Evolutionary conservation across 2,329 filamentous ascomycete species (phyloP), one percentile per base, ranked within the genome.

Genomic region (Xylaria sp.): DNA sequence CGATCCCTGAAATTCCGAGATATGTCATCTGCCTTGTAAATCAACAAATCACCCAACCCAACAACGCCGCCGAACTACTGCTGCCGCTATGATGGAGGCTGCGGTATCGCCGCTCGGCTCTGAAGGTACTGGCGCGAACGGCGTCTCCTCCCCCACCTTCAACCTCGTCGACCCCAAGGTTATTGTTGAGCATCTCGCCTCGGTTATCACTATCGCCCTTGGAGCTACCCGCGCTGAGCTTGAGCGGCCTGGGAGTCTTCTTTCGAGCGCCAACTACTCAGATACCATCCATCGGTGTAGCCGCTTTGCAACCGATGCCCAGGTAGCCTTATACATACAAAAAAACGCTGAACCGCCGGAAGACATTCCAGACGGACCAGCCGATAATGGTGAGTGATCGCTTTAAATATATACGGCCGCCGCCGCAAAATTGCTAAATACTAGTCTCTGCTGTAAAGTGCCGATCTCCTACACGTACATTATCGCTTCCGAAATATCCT

Each of bases 281-380:
- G 95, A 98, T 75, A 97, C 96, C 7, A 83, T 97, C 65, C 90
- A 94, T 78, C 89, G 93, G 83, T 97, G 95, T 81, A 89, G 90
- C 73, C 91, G 94, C 75, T 98, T 98, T 81, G 94, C 94, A 66
- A 89, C 90, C 69, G 97, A 99, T 81, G 86, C 91, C 66, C 93
- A 97, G 82, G 90, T 91, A 70, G 93, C 92, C 63, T 84, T 99
- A 71, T 98, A 98, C 81, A 91, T 97, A 71, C 92, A 96, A 78
- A 97, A 97, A 82, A 93, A 95, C 77, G 78, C 90, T 72, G 81
- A 87, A 61, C 83, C 85, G 71, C 84, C 84, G 13, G 83, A 86
- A 57, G 80, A 85, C 63, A 76, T 83, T 46, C 82, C 86, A 65
- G 85, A 88, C 70, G 86, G 83, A 52, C 74, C 80, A 18, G 81